Evolutionary conservation across 139 green algal genomes (phyloP).

Genomic region (Edaphochlamys debaryana): DNA sequence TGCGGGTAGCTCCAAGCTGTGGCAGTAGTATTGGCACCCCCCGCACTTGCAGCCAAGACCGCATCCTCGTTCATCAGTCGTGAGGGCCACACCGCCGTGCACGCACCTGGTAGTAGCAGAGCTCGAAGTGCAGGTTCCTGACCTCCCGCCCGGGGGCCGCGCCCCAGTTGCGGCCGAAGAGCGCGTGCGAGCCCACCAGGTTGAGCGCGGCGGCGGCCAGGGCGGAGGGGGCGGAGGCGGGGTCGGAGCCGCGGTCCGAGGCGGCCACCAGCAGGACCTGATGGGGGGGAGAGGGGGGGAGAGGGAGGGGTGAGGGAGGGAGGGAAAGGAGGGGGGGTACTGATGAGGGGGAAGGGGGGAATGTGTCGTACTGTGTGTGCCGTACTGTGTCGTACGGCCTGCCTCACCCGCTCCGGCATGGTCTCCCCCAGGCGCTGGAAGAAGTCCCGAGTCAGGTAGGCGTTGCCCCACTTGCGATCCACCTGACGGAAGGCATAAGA

Average conservation of each 20-base stretch:
- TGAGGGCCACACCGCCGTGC: not conserved
- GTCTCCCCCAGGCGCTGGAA: slow-evolving; percentile 79
- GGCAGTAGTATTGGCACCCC: too few species aligned
- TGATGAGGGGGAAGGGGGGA: too few species aligned
- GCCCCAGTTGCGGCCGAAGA: slow-evolving; percentile 95
- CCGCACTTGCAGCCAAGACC: too few species aligned
- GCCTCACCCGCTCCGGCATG: slow-evolving; percentile 47
- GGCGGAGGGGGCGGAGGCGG: not conserved
- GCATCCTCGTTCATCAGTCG: too few species aligned
- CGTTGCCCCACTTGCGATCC: slow-evolving; percentile 83
- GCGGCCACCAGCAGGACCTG: slow-evolving; percentile 88
- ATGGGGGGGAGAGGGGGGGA: not conserved
- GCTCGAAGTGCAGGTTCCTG: slow-evolving; percentile 92
- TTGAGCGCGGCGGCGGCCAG: slow-evolving; percentile 90
- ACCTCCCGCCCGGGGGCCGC: slow-evolving; percentile 59
- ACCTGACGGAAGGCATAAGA: too few species aligned
- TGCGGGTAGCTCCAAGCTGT: too few species aligned
- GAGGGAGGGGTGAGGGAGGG: too few species aligned
- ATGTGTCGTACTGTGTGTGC: too few species aligned
- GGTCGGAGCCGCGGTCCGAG: slow-evolving; percentile 47
- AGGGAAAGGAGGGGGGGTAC: too few species aligned
- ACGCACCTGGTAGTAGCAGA: slow-evolving; percentile 90
- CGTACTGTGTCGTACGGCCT: too few species aligned
- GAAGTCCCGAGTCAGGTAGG: slow-evolving; percentile 92
- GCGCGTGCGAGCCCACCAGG: slow-evolving; percentile 82